phyloP scores from a whole-genome alignment of 768 basidiomycete species.

The Lactarius hengduanensis region DNA sequence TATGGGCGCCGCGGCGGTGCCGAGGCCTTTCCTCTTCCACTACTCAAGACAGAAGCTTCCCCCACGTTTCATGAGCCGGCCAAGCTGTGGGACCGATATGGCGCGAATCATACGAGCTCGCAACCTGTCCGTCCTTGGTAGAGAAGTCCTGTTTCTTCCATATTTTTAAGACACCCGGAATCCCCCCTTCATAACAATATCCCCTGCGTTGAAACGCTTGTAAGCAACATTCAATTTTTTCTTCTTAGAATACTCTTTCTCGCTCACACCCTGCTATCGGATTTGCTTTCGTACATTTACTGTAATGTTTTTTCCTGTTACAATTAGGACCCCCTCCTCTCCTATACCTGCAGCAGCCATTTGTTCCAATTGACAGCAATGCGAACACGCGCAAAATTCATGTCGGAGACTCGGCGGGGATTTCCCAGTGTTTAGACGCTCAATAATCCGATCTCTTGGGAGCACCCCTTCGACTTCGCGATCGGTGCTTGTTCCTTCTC shows the following conservation, averaged over 20 bases:
- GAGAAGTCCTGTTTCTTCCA: not conserved
- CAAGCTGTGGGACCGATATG: slow-evolving; percentile 15
- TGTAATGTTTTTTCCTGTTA: slow-evolving; percentile 17
- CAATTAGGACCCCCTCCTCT: not conserved
- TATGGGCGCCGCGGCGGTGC: slow-evolving; percentile 12
- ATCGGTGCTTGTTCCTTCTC: slow-evolving; percentile 26
- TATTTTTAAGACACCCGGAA: not conserved
- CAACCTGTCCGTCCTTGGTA: slow-evolving; percentile 29
- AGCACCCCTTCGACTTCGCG: slow-evolving; percentile 23
- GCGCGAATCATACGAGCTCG: slow-evolving; percentile 20
- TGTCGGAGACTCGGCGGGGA: slow-evolving; percentile 13
- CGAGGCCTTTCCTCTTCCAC: not conserved
- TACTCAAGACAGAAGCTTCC: slow-evolving; percentile 8
- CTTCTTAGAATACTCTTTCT: slow-evolving; percentile 5
- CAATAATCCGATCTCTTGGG: slow-evolving; percentile 17
- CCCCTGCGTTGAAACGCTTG: not conserved
- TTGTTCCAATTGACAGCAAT: not conserved
- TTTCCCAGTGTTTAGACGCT: slow-evolving; percentile 14
- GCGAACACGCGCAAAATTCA: slow-evolving; percentile 15
- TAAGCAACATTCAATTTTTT: not conserved
- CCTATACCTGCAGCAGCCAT: not conserved
- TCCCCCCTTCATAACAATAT: not conserved
- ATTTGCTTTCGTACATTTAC: slow-evolving; percentile 7
- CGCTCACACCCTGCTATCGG: slow-evolving; percentile 10
- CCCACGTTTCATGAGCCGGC: slow-evolving; percentile 1